Percentiles rank a stretch among this genome's conserved stretches.
phyloP scores from a whole-genome alignment of 495 filamentous ascomycete species.

The Staphylotrichum tortipilum region DNA sequence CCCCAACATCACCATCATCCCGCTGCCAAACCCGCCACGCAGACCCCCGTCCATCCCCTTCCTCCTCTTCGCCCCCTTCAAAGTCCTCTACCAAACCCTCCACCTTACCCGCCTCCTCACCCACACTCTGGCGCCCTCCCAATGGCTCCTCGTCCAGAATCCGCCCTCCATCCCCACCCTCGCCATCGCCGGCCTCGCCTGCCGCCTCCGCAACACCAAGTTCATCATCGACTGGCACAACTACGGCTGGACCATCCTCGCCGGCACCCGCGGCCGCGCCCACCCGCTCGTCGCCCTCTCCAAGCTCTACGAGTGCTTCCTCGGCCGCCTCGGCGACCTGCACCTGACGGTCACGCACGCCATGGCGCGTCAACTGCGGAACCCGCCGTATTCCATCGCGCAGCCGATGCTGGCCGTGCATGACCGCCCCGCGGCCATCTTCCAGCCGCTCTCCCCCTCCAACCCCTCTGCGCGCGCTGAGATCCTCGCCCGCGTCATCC shows the following conservation, averaged over 20 bases:
- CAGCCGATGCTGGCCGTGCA: constrained; percentile 66
- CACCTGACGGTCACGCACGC: constrained; percentile 84
- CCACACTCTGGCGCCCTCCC: constrained; percentile 60
- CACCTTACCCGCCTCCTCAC: constrained; percentile 61
- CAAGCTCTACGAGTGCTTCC: constrained; percentile 62
- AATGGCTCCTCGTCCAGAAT: constrained; percentile 88
- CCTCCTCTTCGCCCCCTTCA: constrained; percentile 68
- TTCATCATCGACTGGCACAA: constrained; percentile 98
- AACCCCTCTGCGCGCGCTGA: constrained; percentile 35
- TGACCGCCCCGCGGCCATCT: constrained; percentile 77
- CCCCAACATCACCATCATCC: constrained; percentile 51
- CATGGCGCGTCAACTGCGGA: constrained; percentile 66
- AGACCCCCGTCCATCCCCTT: constrained; percentile 40
- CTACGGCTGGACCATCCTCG: constrained; percentile 92
- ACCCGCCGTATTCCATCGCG: constrained; percentile 50
- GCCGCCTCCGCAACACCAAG: constrained; percentile 67
- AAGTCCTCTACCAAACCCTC: constrained; percentile 73
- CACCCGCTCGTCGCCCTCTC: constrained; percentile 75
- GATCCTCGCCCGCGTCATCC: constrained; percentile 54
- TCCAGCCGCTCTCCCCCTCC: constrained; percentile 60
- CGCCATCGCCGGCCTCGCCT: constrained; percentile 60
- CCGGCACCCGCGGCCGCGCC: constrained; percentile 50
- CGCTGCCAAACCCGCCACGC: constrained; percentile 25
- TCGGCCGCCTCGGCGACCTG: constrained; percentile 58
- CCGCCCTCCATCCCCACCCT: constrained; percentile 92